Evolutionary conservation across 2,329 filamentous ascomycete species (phyloP), one percentile per base, ranked within the genome.

Genomic region (Aspergillus tamarii): DNA sequence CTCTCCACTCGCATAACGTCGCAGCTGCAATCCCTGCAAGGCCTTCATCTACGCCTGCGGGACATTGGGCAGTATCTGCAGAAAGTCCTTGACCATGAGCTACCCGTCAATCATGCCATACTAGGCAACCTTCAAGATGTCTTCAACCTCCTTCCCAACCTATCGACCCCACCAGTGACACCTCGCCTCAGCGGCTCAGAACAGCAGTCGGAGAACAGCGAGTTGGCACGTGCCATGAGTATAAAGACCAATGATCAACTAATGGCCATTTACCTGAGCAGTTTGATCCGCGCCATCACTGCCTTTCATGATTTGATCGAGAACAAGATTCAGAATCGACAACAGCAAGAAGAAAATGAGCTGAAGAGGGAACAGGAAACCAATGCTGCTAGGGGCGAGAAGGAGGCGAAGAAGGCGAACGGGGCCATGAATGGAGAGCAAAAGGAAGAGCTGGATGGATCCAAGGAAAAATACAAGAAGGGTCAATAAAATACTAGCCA

Each of bases 201-300:
- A 72, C 84, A 82, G 36, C 81, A 81, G 54, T 79, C 83, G 14
- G 87, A 90, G 72, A 93, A 93, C 72, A 90, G 91, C 74, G 95
- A 98, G 78, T 85, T 99, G 60, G 91, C 93, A n/a, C 88, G 95
- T 66, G 94, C 95, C 41, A 97, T 99, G 93, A 96, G 93, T 81
- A 88, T 97, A 83, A 99, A 99, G 88, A 98, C 94, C 64, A 99
- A 99, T 76, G 95, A 99, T 79, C 95, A 99, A 83, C 87, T 99
- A 69, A 97, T 99, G 92, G 89, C 94, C 59, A 98, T 99, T 78
- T 99, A 99, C 81, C 85, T 99, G 60, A 96, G 92, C 82, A 96
- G 92, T 83, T 83, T 98, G 83, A 98, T 99, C 81, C 88, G 95
- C 66, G 95, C 95, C 62, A 99, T 99, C 76, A 98, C 95, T 14